phyloP scores from a whole-genome alignment of 192 early-diverging fungal species.

The Glomus cerebriforme region DNA sequence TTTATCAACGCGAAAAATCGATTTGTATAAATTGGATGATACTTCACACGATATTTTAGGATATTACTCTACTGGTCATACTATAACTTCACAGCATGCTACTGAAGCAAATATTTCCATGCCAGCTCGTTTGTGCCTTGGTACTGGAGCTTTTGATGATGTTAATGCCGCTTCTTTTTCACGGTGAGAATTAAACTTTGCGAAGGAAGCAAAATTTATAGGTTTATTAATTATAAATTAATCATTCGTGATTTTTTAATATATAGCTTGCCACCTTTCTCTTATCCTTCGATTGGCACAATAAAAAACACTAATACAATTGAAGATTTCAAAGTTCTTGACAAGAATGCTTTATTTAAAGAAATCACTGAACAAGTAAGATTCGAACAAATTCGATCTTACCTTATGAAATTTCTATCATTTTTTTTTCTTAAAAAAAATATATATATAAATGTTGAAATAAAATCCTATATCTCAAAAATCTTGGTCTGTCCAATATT shows the following conservation, averaged over 20 bases:
- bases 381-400: neutral
- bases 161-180: neutral
- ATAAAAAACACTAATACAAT: conserved; percentile 94
- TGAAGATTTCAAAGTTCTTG: conserved; percentile 83
- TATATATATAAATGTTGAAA: too few species aligned
- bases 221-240: neutral
- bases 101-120: conserved; percentile 41
- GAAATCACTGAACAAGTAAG: conserved; percentile 57
- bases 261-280: conserved; percentile 41
- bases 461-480: too few species aligned
- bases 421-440: too few species aligned
- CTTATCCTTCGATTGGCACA: conserved; percentile 52
- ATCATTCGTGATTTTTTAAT: neutral
- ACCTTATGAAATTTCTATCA: neutral
- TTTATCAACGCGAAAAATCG: conserved; percentile 82
- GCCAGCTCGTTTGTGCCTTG: conserved; percentile 66
- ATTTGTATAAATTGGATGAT: conserved; percentile 79
- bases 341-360: conserved; percentile 74
- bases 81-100: conserved; percentile 48
- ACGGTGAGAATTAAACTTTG: neutral
- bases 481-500: neutral
- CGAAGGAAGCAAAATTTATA: neutral
- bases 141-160: conserved; percentile 53
- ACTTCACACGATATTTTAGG: conserved; percentile 54
- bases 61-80: conserved; percentile 65